phyloP scores from a whole-genome alignment of 2,329 filamentous ascomycete species.

The Penicillium sp. region DNA sequence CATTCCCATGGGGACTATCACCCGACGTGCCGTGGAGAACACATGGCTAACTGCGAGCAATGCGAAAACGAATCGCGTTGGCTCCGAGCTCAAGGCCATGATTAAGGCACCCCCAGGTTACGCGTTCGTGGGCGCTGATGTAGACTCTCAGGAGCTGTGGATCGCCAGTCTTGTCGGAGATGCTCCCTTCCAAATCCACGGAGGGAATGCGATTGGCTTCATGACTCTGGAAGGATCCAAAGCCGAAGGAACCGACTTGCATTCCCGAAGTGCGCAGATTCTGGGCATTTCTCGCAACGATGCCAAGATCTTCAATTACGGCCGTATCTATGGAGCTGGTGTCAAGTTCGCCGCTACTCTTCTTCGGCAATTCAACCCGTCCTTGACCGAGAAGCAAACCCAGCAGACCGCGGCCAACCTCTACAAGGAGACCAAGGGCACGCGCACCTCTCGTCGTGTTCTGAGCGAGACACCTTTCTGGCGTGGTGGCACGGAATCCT shows the following conservation, averaged over 20 bases:
- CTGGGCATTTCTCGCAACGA: constrained; percentile 91
- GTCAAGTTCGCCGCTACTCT: constrained; percentile 89
- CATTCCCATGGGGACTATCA: constrained; percentile 98
- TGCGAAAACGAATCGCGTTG: constrained; percentile 91
- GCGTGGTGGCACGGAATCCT: constrained; percentile 93
- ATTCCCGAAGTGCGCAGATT: constrained; percentile 89
- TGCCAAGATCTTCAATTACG: constrained; percentile 98
- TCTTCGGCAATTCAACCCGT: constrained; percentile 89
- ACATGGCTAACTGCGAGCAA: constrained; percentile 98
- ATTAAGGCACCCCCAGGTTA: constrained; percentile 87
- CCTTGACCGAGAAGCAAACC: constrained; percentile 75
- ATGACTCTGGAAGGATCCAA: constrained; percentile 99
- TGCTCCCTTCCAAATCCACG: constrained; percentile 90
- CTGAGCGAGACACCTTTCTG: constrained; percentile 79
- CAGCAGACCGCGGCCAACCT: constrained; percentile 71
- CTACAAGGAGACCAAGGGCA: constrained; percentile 86
- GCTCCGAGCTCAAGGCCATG: constrained; percentile 97
- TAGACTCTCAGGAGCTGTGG: constrained; percentile 97
- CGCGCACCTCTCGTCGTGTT: constrained; percentile 72
- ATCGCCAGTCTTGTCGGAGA: constrained; percentile 95
- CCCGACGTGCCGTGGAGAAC: constrained; percentile 89
- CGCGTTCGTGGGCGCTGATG: constrained; percentile 92
- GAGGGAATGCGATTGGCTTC: constrained; percentile 95
- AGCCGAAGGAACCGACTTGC: constrained; percentile 86
- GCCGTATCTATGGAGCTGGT: constrained; percentile 96